Percentiles rank a stretch among this genome's conserved stretches.
These are phyloP conservation scores for Cercis canadensis DNA, from an alignment of 306 rosid genomes.

Conservation along the genomic window DNA sequence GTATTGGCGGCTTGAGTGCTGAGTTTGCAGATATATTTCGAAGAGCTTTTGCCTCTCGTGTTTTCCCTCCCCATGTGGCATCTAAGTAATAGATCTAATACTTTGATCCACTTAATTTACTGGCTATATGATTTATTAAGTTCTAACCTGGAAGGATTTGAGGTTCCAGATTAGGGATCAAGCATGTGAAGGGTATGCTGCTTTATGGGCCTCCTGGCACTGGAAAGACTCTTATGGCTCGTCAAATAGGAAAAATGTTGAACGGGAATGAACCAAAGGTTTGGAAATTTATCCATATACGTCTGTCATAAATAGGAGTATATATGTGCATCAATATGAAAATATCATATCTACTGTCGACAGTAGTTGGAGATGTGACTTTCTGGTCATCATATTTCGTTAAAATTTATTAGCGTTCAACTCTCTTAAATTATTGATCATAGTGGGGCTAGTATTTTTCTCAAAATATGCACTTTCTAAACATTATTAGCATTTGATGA, in stretches of 20 bases:
- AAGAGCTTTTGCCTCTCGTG: constrained; percentile 99
- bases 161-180: constrained; percentile 86
- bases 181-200: constrained; percentile 98
- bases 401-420: constrained; percentile 11
- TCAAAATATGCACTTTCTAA: constrained; percentile 20
- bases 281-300: constrained; percentile 38
- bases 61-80: constrained; percentile 94
- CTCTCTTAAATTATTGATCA: constrained; percentile 20
- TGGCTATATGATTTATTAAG: constrained; percentile 32
- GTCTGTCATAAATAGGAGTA: constrained; percentile 27
- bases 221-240: constrained; percentile 99
- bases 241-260: constrained; percentile 97
- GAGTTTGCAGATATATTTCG: constrained; percentile 98
- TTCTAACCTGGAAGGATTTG: constrained; percentile 48
- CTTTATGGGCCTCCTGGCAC: constrained; percentile 99
- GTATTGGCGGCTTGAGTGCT: constrained; percentile 91
- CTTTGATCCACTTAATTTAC: constrained; percentile 18
- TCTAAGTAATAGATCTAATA: constrained; percentile 67
- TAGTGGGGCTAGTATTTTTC: neutral
- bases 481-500: neutral
- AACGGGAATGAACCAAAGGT: constrained; percentile 99
- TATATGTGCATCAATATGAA: constrained; percentile 17
- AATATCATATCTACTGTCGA: constrained; percentile 4
- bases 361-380: constrained; percentile 14
- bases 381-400: constrained; percentile 6